Evolutionary conservation across 2,329 filamentous ascomycete species (phyloP).

Genomic region (Boeremia exigua): DNA sequence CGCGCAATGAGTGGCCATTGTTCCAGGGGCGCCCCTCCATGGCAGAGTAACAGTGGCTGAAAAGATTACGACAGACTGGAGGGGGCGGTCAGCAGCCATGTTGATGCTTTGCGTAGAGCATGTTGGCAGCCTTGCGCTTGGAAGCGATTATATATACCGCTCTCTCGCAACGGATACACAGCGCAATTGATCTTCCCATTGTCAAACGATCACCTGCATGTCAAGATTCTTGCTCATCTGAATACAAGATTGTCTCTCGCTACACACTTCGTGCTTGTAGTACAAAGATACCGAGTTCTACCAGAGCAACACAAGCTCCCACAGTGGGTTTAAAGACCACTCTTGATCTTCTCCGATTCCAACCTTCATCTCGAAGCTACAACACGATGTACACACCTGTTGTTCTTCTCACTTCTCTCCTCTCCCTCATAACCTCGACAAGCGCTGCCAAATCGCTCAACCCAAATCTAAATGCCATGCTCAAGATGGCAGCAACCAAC

Average conservation of each 20-base stretch:
- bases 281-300: constrained; percentile 1
- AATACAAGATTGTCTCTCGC: background rate
- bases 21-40: constrained; percentile 21
- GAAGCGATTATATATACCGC: constrained; percentile 23
- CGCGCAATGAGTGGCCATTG: constrained; percentile 13
- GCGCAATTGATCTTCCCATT: background rate
- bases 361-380: background rate
- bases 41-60: constrained; percentile 39
- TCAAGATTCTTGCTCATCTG: background rate
- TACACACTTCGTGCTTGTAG: constrained; percentile 5
- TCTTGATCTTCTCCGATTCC: background rate
- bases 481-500: constrained; percentile 51
- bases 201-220: background rate
- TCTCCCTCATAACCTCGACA: constrained; percentile 28
- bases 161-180: constrained; percentile 1
- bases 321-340: background rate
- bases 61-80: constrained; percentile 24
- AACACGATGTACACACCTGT: constrained; percentile 6
- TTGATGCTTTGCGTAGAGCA: constrained; percentile 12
- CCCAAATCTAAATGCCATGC: constrained; percentile 47
- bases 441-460: constrained; percentile 53
- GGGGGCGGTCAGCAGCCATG: constrained; percentile 28
- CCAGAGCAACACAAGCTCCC: background rate
- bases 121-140: constrained; percentile 14
- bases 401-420: constrained; percentile 17